Evolutionary conservation across 148 eudicot species (phyloP).

Genomic region (Heliosperma pusillum): DNA sequence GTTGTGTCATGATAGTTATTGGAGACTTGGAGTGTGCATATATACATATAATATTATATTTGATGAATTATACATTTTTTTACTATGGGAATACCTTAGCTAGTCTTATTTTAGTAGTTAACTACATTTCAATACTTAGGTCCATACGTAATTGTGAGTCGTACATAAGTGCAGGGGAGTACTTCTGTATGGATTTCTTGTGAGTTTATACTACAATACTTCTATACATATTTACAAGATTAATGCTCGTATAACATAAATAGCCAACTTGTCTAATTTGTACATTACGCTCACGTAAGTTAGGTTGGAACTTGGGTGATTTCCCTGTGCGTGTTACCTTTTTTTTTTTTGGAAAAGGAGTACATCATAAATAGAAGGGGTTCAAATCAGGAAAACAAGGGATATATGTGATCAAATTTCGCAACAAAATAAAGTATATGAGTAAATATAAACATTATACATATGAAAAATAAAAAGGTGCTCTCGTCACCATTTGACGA

Average conservation of each 20-base stretch:
- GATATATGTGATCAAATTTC: no score
- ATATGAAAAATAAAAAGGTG: no score
- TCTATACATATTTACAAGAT: background rate
- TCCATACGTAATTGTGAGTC: constrained; percentile 20
- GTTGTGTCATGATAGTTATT: background rate
- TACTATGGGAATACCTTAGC: background rate
- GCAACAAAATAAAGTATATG: no score
- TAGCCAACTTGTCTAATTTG: constrained; percentile 16
- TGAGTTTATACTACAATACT: constrained; percentile 1
- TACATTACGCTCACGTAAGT: constrained; percentile 29
- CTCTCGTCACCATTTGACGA: no score
- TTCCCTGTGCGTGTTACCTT: no score
- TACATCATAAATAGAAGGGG: no score
- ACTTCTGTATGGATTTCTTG: constrained; percentile 24
- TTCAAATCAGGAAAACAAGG: no score
- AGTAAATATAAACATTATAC: no score
- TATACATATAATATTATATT: no score
- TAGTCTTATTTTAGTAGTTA: constrained; percentile 15
- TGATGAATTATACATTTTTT: no score
- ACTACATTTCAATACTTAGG: constrained; percentile 14
- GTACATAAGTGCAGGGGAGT: constrained; percentile 21
- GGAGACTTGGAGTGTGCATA: background rate
- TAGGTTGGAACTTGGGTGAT: constrained; percentile 17
- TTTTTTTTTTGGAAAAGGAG: no score
- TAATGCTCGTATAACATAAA: background rate